Base-by-base conservation (phyloP, 306 rosid genomes). In the Trifolium repens region DNA sequence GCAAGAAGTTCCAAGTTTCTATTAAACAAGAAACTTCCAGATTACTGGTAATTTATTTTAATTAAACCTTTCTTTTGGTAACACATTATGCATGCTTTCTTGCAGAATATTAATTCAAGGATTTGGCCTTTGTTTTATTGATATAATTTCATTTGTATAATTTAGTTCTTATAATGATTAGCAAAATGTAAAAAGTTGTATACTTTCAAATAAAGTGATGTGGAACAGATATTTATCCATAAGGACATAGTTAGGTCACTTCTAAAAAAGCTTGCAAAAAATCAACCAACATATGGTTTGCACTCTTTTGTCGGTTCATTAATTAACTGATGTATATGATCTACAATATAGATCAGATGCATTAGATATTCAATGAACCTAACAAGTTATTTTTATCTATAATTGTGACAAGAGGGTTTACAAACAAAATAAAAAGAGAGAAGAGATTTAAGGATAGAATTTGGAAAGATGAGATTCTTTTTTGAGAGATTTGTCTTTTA, bases 1-100 rank as follows among this genome's bases (percentile, higher is more conserved):
- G 98, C 75, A 90, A 78, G 84, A 94, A 94, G 77, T 94, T 94
- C 65, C 98, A 91, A 79, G 97, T 94, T 71, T 87, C 98, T 40
- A 76, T 94, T 62, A 91, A 90, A 85, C 85, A 87, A 84, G 98
- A 94, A 83, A 91, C 96, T 22, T 91, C 96, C 43, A 87, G 98
- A 71, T 78, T 91, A 82, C 82, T 94, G 98, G 98, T 94, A 93
- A 37, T 69, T 69, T 1, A 32, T 71, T 62, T 68, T 22, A 17
- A 66, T 67, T 65, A 53, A 9, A 81, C 0, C 24, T 57, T 12
- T 22, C 4, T 57, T 52, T 54, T 54, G 60, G 17, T 54, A 8
- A 54, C 26, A 52, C 57, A 17, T 3, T 54, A 54, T 54, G 24
- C 49, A 10, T 11, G 2, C 52, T 13, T 15, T 15, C 15, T 12